Base-by-base conservation (phyloP, 2,329 filamentous ascomycete genomes). In the Chaetomium globosum region DNA sequence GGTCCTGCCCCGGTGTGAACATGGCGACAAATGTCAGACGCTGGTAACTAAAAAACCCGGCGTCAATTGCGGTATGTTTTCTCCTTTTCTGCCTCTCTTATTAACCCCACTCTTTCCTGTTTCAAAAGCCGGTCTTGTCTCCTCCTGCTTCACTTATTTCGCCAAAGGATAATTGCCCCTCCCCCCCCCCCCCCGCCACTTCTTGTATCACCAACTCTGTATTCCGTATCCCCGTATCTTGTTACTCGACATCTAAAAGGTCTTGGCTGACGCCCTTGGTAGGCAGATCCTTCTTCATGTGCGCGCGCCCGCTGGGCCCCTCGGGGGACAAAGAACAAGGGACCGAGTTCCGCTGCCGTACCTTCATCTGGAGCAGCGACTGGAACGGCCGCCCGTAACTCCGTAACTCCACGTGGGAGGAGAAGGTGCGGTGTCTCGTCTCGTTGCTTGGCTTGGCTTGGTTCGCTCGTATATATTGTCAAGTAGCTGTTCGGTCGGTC, bases 11-110 rank as follows among this genome's bases (percentile, higher is more conserved):
- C 85, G 84, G 64, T 99, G 95, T 74, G 93, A 97, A 56, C 95
- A 99, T 74, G 82, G 87, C 61, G 93, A 98, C 72, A 90, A 91
- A 2, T 98, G 95, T 77, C 90, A 93, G 69, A 91, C 84, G 69
- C 80, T 94, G 59, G 84, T 88, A 21, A 97, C 93, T 0, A 97
- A 94, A 80, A 98, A 98, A 74, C 83, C 92, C 0, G 95, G 95
- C 1, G 80, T 91, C 68, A 99, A 98, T 73, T 89, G 75, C 78
- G 94, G 82, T 85, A 78, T 73, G 82, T 79, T 43, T 43, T 59
- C 21, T 43, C 9, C 12, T 79, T 43, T 43, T 59, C 21, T 43
- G 4, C 12, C 30, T 54, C 57, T 48, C 62, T 23, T 16, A 30
- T 56, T 46, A 12, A 12, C 16, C 56, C 31, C 5, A 5, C 48